Evolutionary conservation across 805 yeast genomes (phyloP).

Genomic region (Candida pseudoglaebosa): DNA sequence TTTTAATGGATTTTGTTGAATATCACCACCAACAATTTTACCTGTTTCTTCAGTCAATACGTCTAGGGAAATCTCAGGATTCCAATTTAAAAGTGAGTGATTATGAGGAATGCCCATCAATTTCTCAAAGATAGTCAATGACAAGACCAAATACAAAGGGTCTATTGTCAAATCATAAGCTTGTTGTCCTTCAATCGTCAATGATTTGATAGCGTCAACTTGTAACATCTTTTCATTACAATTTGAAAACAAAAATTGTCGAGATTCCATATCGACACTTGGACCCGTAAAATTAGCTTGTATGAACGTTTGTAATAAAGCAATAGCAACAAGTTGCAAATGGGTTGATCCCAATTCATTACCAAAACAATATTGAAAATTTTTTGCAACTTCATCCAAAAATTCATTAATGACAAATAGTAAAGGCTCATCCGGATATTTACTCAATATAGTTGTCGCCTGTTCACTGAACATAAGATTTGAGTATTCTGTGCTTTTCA

Average conservation of each 20-base stretch:
- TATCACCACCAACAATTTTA: constrained; percentile 7
- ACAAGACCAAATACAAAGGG: constrained; percentile 30
- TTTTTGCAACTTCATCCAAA: constrained; percentile 10
- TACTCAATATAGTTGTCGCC: constrained; percentile 12
- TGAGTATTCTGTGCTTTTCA: constrained; percentile 18
- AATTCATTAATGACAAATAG: constrained; percentile 11
- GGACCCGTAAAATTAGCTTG: constrained; percentile 88
- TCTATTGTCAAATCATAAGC: constrained; percentile 53
- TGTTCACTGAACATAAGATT: constrained; percentile 14
- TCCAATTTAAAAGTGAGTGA: constrained; percentile 36
- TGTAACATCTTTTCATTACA: constrained; percentile 17
- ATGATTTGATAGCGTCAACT: constrained; percentile 32
- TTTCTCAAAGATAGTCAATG: constrained; percentile 30
- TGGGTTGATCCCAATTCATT: constrained; percentile 14
- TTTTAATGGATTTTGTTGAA: constrained; percentile 24
- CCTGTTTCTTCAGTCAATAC: constrained; percentile 6
- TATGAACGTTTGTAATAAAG: constrained; percentile 62
- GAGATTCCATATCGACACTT: constrained; percentile 37
- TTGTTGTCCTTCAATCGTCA: constrained; percentile 62
- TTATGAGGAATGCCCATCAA: constrained; percentile 36
- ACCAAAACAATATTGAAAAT: constrained; percentile 10
- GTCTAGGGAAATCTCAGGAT: constrained; percentile 12
- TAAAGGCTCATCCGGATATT: constrained; percentile 22
- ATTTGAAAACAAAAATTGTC: constrained; percentile 25
- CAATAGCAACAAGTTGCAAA: constrained; percentile 47